phyloP scores from a whole-genome alignment of 2,329 filamentous ascomycete genomes.

The Xylariaceae sp. region DNA sequence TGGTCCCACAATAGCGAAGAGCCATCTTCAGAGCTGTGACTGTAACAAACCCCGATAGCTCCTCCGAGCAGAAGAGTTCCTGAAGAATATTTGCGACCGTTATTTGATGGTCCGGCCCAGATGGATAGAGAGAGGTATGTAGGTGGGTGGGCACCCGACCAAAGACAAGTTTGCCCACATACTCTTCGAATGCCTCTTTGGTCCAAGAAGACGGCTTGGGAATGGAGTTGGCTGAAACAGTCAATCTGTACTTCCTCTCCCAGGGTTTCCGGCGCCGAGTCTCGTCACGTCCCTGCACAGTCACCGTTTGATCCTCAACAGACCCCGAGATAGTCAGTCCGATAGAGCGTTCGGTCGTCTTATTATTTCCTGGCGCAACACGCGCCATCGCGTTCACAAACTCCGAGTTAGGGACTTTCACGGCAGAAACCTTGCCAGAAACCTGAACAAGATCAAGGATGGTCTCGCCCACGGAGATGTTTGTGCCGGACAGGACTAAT shows the following conservation, averaged over 20 bases:
- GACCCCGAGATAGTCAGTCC: no score
- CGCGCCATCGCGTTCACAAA: slow-evolving; percentile 4
- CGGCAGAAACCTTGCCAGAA: slow-evolving; percentile 23
- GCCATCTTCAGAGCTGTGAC: slow-evolving; percentile 29
- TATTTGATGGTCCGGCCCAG: slow-evolving; percentile 22
- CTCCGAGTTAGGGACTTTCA: slow-evolving; percentile 21
- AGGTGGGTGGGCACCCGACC: slow-evolving; percentile 24
- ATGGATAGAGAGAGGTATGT: slow-evolving; percentile 22
- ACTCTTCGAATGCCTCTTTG: slow-evolving; percentile 25
- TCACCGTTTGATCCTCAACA: slow-evolving; percentile 19
- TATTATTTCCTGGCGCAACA: background rate
- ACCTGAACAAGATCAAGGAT: slow-evolving; percentile 24
- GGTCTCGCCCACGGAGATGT: slow-evolving; percentile 22
- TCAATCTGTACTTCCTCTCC: slow-evolving; percentile 16
- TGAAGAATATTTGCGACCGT: slow-evolving; percentile 25
- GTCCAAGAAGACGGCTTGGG: slow-evolving; percentile 25
- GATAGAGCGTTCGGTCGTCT: slow-evolving; percentile 7
- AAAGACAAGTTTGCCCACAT: slow-evolving; percentile 26
- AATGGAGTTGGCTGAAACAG: slow-evolving; percentile 24
- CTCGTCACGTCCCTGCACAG: slow-evolving; percentile 13
- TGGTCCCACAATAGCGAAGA: slow-evolving; percentile 21
- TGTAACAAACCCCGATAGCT: slow-evolving; percentile 19
- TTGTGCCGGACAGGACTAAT: slow-evolving; percentile 26
- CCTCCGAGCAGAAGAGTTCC: slow-evolving; percentile 22
- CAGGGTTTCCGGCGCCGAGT: slow-evolving; percentile 1